These are phyloP conservation scores for Pleurotus tuoliensis DNA, from an alignment of 768 basidiomycete species.

Conservation along the genomic window DNA sequence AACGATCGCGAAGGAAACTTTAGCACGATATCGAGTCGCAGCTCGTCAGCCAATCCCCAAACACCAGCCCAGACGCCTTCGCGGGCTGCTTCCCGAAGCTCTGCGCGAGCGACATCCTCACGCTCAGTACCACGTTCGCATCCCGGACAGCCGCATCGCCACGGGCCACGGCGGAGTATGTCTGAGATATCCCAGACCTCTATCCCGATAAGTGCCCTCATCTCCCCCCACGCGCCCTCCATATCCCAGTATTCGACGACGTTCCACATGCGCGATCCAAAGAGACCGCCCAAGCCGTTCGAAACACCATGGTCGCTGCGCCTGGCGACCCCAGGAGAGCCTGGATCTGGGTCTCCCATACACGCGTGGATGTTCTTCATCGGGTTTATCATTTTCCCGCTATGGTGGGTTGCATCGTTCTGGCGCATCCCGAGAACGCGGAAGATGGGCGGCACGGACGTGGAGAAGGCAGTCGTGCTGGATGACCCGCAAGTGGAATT, in stretches of 20 bases:
- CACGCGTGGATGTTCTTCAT: constrained; percentile 80
- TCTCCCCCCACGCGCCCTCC: constrained; percentile 78
- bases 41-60: constrained; percentile 17
- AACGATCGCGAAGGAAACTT: constrained; percentile 21
- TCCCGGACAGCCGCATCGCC: constrained; percentile 15
- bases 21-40: constrained; percentile 1
- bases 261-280: constrained; percentile 81
- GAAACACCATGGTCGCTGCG: constrained; percentile 62
- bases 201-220: constrained; percentile 75
- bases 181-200: constrained; percentile 66
- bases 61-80: constrained; percentile 21
- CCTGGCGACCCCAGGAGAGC: constrained; percentile 31
- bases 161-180: constrained; percentile 34
- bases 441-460: constrained; percentile 48
- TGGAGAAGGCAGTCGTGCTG: constrained; percentile 67
- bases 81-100: constrained; percentile 33
- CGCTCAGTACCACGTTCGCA: constrained; percentile 18
- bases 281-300: constrained; percentile 55
- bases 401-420: constrained; percentile 61
- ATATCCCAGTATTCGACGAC: constrained; percentile 45
- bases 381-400: constrained; percentile 62
- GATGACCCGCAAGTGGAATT: constrained; percentile 80
- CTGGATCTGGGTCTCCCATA: constrained; percentile 42
- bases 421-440: constrained; percentile 59
- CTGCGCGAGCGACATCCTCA: constrained; percentile 28